phyloP scores from a whole-genome alignment of 2,329 filamentous ascomycete genomes.

The Diaporthe caulivora region DNA sequence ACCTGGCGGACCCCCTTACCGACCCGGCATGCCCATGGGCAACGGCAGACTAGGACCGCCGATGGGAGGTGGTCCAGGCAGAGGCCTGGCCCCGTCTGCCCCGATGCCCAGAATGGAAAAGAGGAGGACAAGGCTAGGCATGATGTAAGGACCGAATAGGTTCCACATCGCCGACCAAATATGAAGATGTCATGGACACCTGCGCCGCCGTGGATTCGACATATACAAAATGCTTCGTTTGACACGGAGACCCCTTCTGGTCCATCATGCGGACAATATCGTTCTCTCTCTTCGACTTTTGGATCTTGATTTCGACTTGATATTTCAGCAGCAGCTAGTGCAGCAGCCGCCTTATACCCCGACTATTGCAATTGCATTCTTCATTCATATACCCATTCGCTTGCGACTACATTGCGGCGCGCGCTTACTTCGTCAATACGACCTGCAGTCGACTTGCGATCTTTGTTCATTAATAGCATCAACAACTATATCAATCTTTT shows the following conservation, averaged over 20 bases:
- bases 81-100: constrained; percentile 47
- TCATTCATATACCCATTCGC: constrained; percentile 25
- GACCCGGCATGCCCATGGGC: constrained; percentile 39
- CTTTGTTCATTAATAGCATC: constrained; percentile 19
- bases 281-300: constrained; percentile 20
- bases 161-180: not conserved
- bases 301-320: constrained; percentile 25
- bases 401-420: not conserved
- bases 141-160: constrained; percentile 59
- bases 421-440: not conserved
- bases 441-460: constrained; percentile 2
- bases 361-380: constrained; percentile 25
- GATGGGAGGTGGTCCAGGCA: constrained; percentile 51
- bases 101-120: constrained; percentile 69
- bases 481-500: not conserved
- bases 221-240: not conserved
- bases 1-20: constrained; percentile 34
- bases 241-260: constrained; percentile 14
- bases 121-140: constrained; percentile 71
- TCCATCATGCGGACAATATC: constrained; percentile 3
- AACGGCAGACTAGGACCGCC: constrained; percentile 38
- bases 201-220: constrained; percentile 13
- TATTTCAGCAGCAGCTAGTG: constrained; percentile 27
- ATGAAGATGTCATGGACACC: not conserved
- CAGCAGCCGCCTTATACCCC: constrained; percentile 28